Base-by-base conservation (phyloP, 225 moss, liverwort and hornwort species). In the Asterella californica region DNA sequence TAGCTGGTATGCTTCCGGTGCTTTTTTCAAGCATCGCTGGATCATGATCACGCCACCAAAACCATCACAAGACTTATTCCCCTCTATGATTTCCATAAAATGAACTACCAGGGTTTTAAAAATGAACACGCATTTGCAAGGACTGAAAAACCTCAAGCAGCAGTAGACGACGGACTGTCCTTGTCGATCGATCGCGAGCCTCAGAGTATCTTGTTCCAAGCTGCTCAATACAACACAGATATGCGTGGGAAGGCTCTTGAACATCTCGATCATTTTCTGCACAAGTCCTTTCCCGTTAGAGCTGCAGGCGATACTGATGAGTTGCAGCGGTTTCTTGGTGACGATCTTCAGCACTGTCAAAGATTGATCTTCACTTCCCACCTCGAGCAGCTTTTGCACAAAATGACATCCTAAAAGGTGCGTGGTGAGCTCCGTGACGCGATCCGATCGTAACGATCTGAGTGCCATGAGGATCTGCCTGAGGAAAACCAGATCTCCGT, bases 31-130 rank as follows among this genome's bases (percentile, higher is more conserved):
- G 33, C 69, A 70, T 0, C 38, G 21, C 69, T 9, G 37, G 21
- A 70, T 10, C 69, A 70, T 21, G 33, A 70, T 24, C 33, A 70
- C 69, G 9, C 69, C 69, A 45, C 69, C 69, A 70, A 70, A 70
- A 37, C 69, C 69, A 38, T 70, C 69, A 38, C 4, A 15, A 14
- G 69, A 70, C 22, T 32, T 70, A 18, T 70, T 70, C 4, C 22
- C 9, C 24, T 10, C 1, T 37, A 70, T 42, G 24, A 70, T 25
- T 22, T 70, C 24, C 69, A 70, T 38, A 6, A 70, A 25, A 38
- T 70, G 33, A 70, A 24, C 2, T 21, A 24, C 19, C 6, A 70
- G 37, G 69, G 69, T 70, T 5, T 70, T 22, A 11, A 37, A 70
- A 37, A 70, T 70, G 69, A 70, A 70, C 5, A 5, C 6, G 38